These are phyloP conservation scores for Moesziomyces aphidis DNA, from an alignment of 1,284 basidiomycete species.

Conservation along the genomic window DNA sequence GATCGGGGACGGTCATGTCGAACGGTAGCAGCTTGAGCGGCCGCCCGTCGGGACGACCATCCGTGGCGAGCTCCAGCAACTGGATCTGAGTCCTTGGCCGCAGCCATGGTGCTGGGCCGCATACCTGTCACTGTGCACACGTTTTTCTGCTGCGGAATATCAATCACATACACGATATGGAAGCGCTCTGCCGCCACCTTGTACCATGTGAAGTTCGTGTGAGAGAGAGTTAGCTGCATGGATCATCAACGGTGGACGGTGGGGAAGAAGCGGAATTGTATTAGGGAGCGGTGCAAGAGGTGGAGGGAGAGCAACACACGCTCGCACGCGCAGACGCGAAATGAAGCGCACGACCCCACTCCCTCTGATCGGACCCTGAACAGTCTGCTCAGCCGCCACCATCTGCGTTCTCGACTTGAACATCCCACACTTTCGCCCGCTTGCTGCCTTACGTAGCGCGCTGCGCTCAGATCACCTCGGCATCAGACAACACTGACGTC, in stretches of 20 bases:
- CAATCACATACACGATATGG: too few relatives aligned
- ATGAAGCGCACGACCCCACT: not conserved
- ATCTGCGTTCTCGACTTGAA: not conserved
- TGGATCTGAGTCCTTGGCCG: constrained; percentile 27
- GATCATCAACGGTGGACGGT: too few relatives aligned
- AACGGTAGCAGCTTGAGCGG: constrained; percentile 36
- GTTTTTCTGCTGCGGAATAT: too few relatives aligned
- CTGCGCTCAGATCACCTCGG: too few relatives aligned
- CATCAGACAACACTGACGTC: too few relatives aligned
- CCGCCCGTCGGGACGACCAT: constrained; percentile 23
- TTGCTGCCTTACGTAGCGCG: not conserved
- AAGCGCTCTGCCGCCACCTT: too few relatives aligned
- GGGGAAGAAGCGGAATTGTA: too few relatives aligned
- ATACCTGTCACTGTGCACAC: too few relatives aligned
- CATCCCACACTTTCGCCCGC: not conserved
- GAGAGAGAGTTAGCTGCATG: too few relatives aligned
- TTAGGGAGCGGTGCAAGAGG: too few relatives aligned
- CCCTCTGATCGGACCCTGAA: not conserved
- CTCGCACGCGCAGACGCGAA: not conserved
- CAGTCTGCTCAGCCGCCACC: not conserved
- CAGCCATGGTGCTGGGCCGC: too few relatives aligned
- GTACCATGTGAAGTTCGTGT: too few relatives aligned
- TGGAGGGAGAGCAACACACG: not conserved
- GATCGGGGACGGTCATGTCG: constrained; percentile 33
- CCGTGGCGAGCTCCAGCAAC: constrained; percentile 22